Evolutionary conservation across 192 early-diverging fungal species (phyloP).

Genomic region (Chytriomyces confervae): DNA sequence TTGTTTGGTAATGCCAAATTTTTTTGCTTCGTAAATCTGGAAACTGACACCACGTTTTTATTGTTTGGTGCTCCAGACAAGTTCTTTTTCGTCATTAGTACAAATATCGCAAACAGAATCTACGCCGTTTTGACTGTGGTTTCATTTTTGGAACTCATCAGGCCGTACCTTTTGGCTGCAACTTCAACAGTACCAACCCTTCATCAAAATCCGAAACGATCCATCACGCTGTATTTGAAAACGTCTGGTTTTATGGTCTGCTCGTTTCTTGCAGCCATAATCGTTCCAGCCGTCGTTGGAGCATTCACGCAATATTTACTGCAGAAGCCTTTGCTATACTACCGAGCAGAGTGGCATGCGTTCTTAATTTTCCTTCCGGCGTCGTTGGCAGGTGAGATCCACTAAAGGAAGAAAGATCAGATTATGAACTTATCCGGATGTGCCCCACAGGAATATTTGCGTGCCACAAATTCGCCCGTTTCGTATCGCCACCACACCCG

Average conservation of each 20-base stretch:
- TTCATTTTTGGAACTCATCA: slow-evolving; percentile 33
- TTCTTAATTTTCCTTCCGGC: slow-evolving; percentile 54
- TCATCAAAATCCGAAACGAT: background rate
- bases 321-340: slow-evolving; percentile 62
- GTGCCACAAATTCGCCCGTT: slow-evolving; percentile 3
- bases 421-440: too few relatives aligned
- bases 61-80: slow-evolving; percentile 27
- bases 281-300: slow-evolving; percentile 27
- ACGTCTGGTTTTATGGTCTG: slow-evolving; percentile 13
- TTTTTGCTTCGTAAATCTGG: background rate
- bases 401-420: too few relatives aligned
- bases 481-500: background rate
- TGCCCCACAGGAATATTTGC: slow-evolving; percentile 27
- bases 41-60: background rate
- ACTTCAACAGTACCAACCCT: slow-evolving; percentile 1
- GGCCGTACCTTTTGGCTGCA: slow-evolving; percentile 4
- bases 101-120: slow-evolving; percentile 54
- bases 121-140: slow-evolving; percentile 51
- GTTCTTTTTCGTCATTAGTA: slow-evolving; percentile 65
- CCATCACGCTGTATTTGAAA: slow-evolving; percentile 13
- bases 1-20: slow-evolving; percentile 53
- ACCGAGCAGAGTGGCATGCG: slow-evolving; percentile 62
- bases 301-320: slow-evolving; percentile 33
- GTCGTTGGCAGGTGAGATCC: slow-evolving; percentile 43
- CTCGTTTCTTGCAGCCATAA: slow-evolving; percentile 33